Base-by-base conservation (phyloP, 2,329 filamentous ascomycete genomes). In the Hortaea werneckii region DNA sequence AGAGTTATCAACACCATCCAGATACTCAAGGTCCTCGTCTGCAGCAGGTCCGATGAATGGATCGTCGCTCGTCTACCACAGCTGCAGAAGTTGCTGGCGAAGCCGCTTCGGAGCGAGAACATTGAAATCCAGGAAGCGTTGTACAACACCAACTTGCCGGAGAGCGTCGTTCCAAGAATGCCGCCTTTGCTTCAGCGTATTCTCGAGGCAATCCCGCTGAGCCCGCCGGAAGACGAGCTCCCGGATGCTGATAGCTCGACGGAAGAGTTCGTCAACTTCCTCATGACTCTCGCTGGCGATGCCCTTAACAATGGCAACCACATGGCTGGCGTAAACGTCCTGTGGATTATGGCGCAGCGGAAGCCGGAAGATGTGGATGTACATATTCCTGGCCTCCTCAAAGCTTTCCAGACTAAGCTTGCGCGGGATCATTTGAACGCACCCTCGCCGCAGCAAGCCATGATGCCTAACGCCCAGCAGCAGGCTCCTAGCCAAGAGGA, bases 1-100 rank as follows among this genome's bases (percentile, higher is more conserved):
- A 82, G 83, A 51, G 90, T 95, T 66, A 80, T 98, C 67, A 98
- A 98, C 63, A 88, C 89, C 1, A 75, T 98, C 10, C 89, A 96
- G 63, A 85, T 96, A 37, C 74, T 98, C 49, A 85, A 90, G 41
- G 85, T 95, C 48, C 81, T 98, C 41, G 74, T 96, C 48, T 87
- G 92, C 57, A 82, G 83, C 51, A 94, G 95, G 65, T 73, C 85
- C 0, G 83, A 95, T 58, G 87, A 95, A 3, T 98, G 92, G 92
- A 82, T 96, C 34, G 69, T 88, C 43, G 80, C 80, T 57, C 86
- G 87, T 53, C 77, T 94, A 56, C 67, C 82, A 0, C 73, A 80
- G 28, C 75, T 96, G 28, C 87, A 95, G 63, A 94, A 87, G 62
- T 79, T 96, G 9, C 68, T 96, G 10, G 89, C 95, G 52, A 95